Percentiles rank a stretch among this genome's conserved stretches.
phyloP scores from a whole-genome alignment of 1,284 basidiomycete species.

The Rhodotorula sp. region DNA sequence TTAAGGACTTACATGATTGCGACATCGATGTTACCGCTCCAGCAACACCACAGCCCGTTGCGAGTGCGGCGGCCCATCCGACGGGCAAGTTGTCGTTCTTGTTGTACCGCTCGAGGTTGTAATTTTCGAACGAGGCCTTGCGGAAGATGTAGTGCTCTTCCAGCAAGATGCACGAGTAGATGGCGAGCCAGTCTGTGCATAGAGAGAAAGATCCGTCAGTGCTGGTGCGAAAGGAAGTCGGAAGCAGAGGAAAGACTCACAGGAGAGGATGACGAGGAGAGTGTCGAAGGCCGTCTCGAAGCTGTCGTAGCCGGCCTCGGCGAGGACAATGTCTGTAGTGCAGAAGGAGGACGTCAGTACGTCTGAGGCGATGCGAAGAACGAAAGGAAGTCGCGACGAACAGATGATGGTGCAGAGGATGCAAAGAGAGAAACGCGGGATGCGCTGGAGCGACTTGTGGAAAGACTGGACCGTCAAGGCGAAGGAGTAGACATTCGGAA shows the following conservation, averaged over 20 bases:
- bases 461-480: constrained; percentile 48
- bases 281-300: constrained; percentile 47
- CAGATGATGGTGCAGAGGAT: constrained; percentile 43
- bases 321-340: constrained; percentile 42
- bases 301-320: constrained; percentile 49
- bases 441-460: constrained; percentile 46
- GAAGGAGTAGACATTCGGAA: constrained; percentile 35
- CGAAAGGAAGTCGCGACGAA: neutral
- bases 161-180: constrained; percentile 49
- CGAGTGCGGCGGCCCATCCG: constrained; percentile 47
- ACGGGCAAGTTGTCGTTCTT: constrained; percentile 39
- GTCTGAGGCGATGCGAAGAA: no score
- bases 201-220: constrained; percentile 14
- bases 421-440: constrained; percentile 51
- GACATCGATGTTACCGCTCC: constrained; percentile 49
- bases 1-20: no score
- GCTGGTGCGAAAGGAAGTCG: neutral
- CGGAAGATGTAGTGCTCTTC: constrained; percentile 53
- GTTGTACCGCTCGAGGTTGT: constrained; percentile 51
- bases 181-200: constrained; percentile 48
- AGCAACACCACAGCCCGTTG: constrained; percentile 45
- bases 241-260: neutral
- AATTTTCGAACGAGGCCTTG: constrained; percentile 44
- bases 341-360: neutral
- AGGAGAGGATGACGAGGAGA: constrained; percentile 25